Percentiles rank a stretch among this genome's conserved stretches.
These are phyloP conservation scores for Zangia roseola DNA, from an alignment of 768 basidiomycete species.

Conservation along the genomic window DNA sequence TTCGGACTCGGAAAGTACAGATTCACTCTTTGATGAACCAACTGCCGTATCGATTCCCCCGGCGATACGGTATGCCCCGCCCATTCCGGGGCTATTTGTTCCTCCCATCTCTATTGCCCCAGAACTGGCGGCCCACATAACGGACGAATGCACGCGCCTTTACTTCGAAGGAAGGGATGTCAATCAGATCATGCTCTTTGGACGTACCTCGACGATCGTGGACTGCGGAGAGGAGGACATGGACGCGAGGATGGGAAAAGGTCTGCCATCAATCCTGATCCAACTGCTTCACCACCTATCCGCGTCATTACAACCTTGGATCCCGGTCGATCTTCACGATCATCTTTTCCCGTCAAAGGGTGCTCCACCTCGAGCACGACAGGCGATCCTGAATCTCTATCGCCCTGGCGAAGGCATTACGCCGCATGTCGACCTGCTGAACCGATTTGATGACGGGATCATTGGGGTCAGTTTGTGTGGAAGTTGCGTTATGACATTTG, in stretches of 20 bases:
- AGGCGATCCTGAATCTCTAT: constrained; percentile 91
- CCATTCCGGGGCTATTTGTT: constrained; percentile 65
- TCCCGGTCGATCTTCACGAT: constrained; percentile 49
- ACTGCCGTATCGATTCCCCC: constrained; percentile 11
- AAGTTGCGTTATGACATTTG: constrained; percentile 80
- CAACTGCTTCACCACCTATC: constrained; percentile 53
- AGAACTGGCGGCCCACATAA: constrained; percentile 49
- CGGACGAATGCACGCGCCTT: constrained; percentile 50
- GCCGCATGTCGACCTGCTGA: constrained; percentile 82
- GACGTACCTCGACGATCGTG: constrained; percentile 34
- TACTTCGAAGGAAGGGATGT: constrained; percentile 52
- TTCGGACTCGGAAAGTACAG: constrained; percentile 25
- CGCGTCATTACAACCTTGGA: constrained; percentile 42
- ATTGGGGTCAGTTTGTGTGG: constrained; percentile 82
- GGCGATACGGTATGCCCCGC: constrained; percentile 42
- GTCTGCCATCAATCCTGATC: constrained; percentile 57
- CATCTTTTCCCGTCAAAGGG: constrained; percentile 57
- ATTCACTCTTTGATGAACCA: constrained; percentile 55
- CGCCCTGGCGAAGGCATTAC: constrained; percentile 86
- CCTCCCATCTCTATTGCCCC: constrained; percentile 50
- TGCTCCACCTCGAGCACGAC: constrained; percentile 53
- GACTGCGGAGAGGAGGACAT: constrained; percentile 10
- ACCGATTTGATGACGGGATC: constrained; percentile 86
- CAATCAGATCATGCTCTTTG: constrained; percentile 90
- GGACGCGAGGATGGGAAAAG: constrained; percentile 30